A percentile compares a stretch with the other conserved stretches of the same genome.
Evolutionary conservation across 1,284 basidiomycete species (phyloP).

Genomic region (Kwoniella shivajii): DNA sequence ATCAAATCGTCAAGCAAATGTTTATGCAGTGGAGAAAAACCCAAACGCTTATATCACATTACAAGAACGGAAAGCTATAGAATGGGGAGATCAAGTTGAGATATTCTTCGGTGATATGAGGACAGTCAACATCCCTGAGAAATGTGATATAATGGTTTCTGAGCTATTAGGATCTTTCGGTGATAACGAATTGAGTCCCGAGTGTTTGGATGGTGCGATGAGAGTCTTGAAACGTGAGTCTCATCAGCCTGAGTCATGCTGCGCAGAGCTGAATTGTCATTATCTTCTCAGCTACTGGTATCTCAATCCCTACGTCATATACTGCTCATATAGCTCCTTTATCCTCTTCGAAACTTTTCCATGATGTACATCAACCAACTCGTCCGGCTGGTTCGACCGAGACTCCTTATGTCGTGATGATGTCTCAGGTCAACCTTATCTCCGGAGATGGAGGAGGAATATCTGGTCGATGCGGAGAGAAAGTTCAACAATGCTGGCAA

Average conservation of each 20-base stretch:
- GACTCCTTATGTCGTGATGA: constrained; percentile 98
- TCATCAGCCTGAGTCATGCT: neutral
- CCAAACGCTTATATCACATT: constrained; percentile 88
- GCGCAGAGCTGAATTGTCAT: neutral
- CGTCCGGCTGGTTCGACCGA: constrained; percentile 68
- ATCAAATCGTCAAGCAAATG: constrained; percentile 64
- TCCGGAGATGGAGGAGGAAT: constrained; percentile 65
- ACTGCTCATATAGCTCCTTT: constrained; percentile 92
- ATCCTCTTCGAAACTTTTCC: constrained; percentile 87
- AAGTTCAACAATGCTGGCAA: constrained; percentile 94
- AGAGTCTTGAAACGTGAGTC: constrained; percentile 80
- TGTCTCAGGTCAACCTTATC: constrained; percentile 85
- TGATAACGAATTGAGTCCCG: constrained; percentile 97
- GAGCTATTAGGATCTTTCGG: constrained; percentile 97
- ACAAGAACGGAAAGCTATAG: constrained; percentile 72
- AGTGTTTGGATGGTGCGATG: constrained; percentile 95
- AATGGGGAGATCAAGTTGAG: constrained; percentile 82
- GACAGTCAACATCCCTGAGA: constrained; percentile 72
- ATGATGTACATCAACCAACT: constrained; percentile 63
- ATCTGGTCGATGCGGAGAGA: constrained; percentile 69
- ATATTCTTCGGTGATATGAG: constrained; percentile 96
- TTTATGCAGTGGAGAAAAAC: constrained; percentile 97
- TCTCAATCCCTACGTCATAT: constrained; percentile 96
- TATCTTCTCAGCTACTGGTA: constrained; percentile 58
- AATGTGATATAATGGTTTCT: constrained; percentile 90